These are phyloP conservation scores for Colletotrichum paranaense DNA, from an alignment of 2,329 filamentous ascomycete species.

Conservation along the genomic window DNA sequence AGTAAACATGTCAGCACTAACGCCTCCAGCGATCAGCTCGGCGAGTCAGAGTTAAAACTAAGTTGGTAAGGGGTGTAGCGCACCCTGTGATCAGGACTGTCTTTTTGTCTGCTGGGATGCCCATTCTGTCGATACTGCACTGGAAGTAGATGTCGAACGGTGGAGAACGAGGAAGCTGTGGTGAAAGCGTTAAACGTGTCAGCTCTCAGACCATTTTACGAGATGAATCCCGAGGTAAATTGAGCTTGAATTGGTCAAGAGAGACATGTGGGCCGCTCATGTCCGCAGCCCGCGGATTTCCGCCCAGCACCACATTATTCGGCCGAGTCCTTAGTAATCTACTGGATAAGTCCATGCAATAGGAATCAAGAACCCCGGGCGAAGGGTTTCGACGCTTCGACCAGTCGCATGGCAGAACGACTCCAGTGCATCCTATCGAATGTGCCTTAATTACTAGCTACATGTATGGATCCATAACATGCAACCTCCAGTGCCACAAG, in stretches of 20 bases:
- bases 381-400: too few relatives aligned
- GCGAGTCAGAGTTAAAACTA: background rate
- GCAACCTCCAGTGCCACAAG: background rate
- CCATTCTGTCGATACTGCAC: background rate
- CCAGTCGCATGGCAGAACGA: too few relatives aligned
- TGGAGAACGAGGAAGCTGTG: background rate
- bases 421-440: too few relatives aligned
- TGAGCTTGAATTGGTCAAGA: background rate
- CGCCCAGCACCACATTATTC: background rate
- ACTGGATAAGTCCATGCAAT: background rate
- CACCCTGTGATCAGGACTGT: conserved; percentile 64
- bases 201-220: background rate
- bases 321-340: background rate
- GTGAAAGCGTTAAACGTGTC: background rate
- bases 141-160: background rate
- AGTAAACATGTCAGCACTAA: background rate
- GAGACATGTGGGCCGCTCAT: conserved; percentile 13
- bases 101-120: conserved; percentile 44
- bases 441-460: too few relatives aligned
- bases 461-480: background rate
- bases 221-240: conserved; percentile 12
- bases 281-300: conserved; percentile 9
- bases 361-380: too few relatives aligned
- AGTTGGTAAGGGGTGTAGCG: conserved; percentile 20
- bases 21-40: background rate